phyloP scores from a whole-genome alignment of 108 stramenopile genomes.

The Cyclotella choctawhatcheeana region DNA sequence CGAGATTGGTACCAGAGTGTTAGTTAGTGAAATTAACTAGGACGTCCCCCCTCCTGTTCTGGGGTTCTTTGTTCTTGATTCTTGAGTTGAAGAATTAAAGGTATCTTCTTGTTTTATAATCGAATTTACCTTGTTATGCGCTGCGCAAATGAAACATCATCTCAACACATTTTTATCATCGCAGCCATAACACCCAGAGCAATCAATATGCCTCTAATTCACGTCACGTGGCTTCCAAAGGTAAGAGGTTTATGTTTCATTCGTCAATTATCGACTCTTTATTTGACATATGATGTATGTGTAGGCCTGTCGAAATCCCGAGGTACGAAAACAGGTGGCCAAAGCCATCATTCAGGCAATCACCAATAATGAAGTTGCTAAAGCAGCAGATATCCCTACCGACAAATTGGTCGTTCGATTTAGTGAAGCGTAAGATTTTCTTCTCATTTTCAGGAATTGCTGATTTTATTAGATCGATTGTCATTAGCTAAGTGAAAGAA shows the following conservation, averaged over 20 bases:
- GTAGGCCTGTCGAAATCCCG: slow-evolving; percentile 38
- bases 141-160: too few relatives aligned
- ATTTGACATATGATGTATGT: not conserved
- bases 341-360: slow-evolving; percentile 43
- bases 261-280: not conserved
- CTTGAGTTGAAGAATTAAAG: too few relatives aligned
- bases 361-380: slow-evolving; percentile 44
- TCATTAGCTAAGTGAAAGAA: not conserved
- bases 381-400: slow-evolving; percentile 31
- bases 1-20: too few relatives aligned
- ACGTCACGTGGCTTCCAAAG: slow-evolving; percentile 44
- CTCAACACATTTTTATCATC: too few relatives aligned
- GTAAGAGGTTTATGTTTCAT: not conserved
- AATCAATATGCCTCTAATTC: slow-evolving; percentile 29
- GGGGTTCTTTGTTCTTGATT: too few relatives aligned
- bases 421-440: slow-evolving; percentile 26
- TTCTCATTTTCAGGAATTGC: too few relatives aligned
- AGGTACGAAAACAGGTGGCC: slow-evolving; percentile 40
- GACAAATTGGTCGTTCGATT: slow-evolving; percentile 38
- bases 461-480: not conserved
- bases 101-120: too few relatives aligned
- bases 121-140: too few relatives aligned
- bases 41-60: too few relatives aligned
- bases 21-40: too few relatives aligned
- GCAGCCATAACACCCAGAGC: too few relatives aligned